These are phyloP conservation scores for Aspergillus transmontanensis DNA, from an alignment of 2,329 filamentous ascomycete species.

Conservation along the genomic window DNA sequence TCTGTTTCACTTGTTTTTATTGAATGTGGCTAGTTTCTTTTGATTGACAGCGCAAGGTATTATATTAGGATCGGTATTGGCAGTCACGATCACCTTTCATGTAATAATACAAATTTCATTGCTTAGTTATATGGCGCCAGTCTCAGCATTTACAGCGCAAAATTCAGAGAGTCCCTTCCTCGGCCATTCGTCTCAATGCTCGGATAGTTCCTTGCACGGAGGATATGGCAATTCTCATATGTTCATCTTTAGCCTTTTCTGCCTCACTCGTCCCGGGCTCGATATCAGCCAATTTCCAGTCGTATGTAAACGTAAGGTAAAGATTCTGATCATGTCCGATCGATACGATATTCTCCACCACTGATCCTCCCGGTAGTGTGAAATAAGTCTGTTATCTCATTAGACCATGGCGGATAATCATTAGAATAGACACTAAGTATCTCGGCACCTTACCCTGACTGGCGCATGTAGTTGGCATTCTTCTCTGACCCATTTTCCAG, in stretches of 20 bases:
- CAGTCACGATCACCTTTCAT: neutral
- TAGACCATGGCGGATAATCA: neutral
- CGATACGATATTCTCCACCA: neutral
- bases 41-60: too few species aligned
- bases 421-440: neutral
- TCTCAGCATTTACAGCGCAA: neutral
- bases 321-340: neutral
- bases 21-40: neutral
- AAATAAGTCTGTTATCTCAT: neutral
- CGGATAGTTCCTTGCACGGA: neutral
- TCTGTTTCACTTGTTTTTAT: neutral
- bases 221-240: neutral
- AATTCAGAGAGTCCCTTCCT: neutral
- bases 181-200: neutral
- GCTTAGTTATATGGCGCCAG: too few species aligned
- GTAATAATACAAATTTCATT: too few species aligned
- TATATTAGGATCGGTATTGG: neutral
- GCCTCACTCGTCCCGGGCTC: neutral
- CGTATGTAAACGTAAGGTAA: neutral
- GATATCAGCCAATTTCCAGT: neutral
- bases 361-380: neutral
- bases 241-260: neutral
- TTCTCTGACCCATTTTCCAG: neutral
- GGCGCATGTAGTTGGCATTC: neutral
- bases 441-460: neutral